Conservation (phyloP, 306 rosid genomes). For the Ormosia emarginata region DNA sequence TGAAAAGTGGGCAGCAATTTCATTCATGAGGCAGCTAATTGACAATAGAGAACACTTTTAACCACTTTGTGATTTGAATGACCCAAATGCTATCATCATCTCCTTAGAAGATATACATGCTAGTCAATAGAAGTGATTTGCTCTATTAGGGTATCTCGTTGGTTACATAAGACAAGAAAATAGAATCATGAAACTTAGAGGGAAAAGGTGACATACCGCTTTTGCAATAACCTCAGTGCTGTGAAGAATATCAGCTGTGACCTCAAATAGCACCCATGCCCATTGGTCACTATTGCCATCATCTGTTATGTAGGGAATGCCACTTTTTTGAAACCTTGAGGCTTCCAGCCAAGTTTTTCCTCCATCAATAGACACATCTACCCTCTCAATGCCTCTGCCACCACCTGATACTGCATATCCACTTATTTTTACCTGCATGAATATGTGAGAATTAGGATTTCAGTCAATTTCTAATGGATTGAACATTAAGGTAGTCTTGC, state of each 20-base stretch:
- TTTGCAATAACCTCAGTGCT: constrained; percentile 59
- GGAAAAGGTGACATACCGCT: constrained; percentile 48
- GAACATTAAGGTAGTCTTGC: neutral
- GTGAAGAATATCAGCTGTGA: constrained; percentile 33
- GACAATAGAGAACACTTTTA: neutral
- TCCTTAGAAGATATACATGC: neutral
- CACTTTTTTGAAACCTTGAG: constrained; percentile 61
- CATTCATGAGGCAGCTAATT: neutral
- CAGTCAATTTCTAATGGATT: neutral
- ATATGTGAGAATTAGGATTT: constrained; percentile 19
- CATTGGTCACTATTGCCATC: constrained; percentile 66
- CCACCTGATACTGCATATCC: constrained; percentile 95
- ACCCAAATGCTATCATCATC: neutral
- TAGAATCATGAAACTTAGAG: neutral
- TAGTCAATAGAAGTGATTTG: neutral
- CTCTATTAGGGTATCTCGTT: neutral
- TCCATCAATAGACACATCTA: constrained; percentile 83
- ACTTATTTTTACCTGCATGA: constrained; percentile 61
- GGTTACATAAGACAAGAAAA: neutral
- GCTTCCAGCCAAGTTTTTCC: constrained; percentile 89
- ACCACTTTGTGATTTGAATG: neutral
- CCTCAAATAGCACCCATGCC: constrained; percentile 97
- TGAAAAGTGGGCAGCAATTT: neutral
- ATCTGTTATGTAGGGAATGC: constrained; percentile 55
- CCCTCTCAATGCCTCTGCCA: constrained; percentile 96